Percentiles rank a stretch among this genome's conserved stretches.
phyloP scores from a whole-genome alignment of 192 early-diverging fungal species.

The Backusella westeae region DNA sequence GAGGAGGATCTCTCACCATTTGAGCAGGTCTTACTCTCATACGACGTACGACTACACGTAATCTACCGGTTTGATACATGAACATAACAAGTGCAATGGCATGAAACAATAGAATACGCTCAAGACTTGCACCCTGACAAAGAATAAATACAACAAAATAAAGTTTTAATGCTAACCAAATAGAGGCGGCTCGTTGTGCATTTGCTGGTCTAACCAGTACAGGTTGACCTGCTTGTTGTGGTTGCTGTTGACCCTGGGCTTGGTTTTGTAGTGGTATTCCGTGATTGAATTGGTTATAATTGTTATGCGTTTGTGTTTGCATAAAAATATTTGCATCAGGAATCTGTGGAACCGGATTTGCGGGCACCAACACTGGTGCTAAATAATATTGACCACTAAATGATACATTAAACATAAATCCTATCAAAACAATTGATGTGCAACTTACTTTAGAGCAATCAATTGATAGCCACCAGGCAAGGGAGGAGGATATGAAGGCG shows the following conservation, averaged over 20 bases:
- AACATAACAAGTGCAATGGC: slow-evolving; percentile 56
- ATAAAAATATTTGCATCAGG: neutral
- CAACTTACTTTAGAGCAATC: slow-evolving; percentile 23
- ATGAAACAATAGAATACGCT: slow-evolving; percentile 55
- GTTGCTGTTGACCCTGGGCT: neutral
- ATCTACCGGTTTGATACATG: slow-evolving; percentile 56
- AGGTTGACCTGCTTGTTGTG: neutral
- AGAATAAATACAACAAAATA: slow-evolving; percentile 59
- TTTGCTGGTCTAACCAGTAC: neutral
- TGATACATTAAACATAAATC: neutral
- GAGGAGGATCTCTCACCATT: neutral
- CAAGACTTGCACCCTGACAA: slow-evolving; percentile 57
- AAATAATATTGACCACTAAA: slow-evolving; percentile 30
- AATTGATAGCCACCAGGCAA: slow-evolving; percentile 31
- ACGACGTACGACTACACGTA: slow-evolving; percentile 41
- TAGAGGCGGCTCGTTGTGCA: slow-evolving; percentile 33
- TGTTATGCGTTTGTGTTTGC: neutral
- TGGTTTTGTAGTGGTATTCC: neutral
- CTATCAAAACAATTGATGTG: neutral
- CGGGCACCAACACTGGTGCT: slow-evolving; percentile 27
- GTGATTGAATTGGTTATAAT: neutral
- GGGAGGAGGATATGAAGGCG: neutral
- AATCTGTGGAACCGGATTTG: neutral
- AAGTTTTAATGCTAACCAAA: slow-evolving; percentile 64
- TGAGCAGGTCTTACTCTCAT: slow-evolving; percentile 1